Percentiles rank a stretch among this genome's conserved stretches.
phyloP scores from a whole-genome alignment of 1,284 basidiomycete genomes.

The Cystobasidium pallidum region DNA sequence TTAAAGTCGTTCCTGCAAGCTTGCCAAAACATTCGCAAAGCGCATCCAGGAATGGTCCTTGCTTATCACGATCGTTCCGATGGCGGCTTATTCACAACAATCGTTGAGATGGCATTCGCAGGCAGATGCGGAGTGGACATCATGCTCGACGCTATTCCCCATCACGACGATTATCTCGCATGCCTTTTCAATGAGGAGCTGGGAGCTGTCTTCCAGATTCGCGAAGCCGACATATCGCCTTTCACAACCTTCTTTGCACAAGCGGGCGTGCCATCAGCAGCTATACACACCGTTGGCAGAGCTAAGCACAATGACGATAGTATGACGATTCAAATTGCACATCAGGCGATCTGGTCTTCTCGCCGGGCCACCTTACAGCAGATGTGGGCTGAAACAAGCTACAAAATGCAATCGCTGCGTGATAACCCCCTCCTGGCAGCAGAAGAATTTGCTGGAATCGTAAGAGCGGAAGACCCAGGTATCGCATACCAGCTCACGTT shows the following conservation, averaged over 20 bases:
- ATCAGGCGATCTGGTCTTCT: slow-evolving; percentile 66
- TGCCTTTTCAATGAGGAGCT: slow-evolving; percentile 95
- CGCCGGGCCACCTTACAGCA: slow-evolving; percentile 75
- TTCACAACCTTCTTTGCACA: slow-evolving; percentile 40
- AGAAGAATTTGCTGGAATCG: slow-evolving; percentile 82
- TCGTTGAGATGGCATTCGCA: slow-evolving; percentile 96
- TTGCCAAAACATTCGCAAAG: slow-evolving; percentile 69
- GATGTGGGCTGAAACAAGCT: slow-evolving; percentile 93
- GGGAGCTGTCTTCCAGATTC: slow-evolving; percentile 88
- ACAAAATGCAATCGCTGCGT: slow-evolving; percentile 83
- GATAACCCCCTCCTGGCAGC: slow-evolving; percentile 79
- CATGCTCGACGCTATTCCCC: slow-evolving; percentile 63
- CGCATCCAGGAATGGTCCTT: slow-evolving; percentile 69
- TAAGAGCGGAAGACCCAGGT: slow-evolving; percentile 67
- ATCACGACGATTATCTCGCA: slow-evolving; percentile 64
- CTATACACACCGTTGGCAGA: slow-evolving; percentile 75
- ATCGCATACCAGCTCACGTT: slow-evolving; percentile 78
- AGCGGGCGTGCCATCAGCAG: slow-evolving; percentile 70
- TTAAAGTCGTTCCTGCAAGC: slow-evolving; percentile 82
- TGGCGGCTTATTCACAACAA: slow-evolving; percentile 87
- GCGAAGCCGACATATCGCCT: slow-evolving; percentile 64
- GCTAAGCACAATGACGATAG: slow-evolving; percentile 62
- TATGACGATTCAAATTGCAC: slow-evolving; percentile 66
- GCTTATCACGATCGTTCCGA: slow-evolving; percentile 99
- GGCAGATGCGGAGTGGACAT: slow-evolving; percentile 78